Conservation (phyloP, 2,329 filamentous ascomycete genomes). For the Ilyonectria robusta region DNA sequence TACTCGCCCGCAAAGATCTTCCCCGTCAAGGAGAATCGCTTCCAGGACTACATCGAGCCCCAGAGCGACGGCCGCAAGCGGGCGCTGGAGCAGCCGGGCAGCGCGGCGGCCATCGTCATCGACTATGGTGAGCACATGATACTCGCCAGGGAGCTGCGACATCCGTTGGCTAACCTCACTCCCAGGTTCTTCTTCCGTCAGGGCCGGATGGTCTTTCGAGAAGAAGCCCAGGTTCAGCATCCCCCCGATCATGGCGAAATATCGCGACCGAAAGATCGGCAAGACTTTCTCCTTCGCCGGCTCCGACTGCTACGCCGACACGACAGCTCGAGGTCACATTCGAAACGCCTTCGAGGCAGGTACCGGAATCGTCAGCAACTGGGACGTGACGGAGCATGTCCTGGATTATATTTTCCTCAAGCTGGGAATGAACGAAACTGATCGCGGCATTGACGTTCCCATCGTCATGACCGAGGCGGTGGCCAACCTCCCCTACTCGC, state of each 20-base stretch:
- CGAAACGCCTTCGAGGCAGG: slow-evolving; percentile 92
- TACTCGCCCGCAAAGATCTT: slow-evolving; percentile 71
- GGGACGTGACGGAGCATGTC: slow-evolving; percentile 97
- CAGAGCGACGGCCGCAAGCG: slow-evolving; percentile 78
- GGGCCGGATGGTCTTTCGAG: slow-evolving; percentile 97
- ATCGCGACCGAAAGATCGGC: slow-evolving; percentile 92
- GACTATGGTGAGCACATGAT: slow-evolving; percentile 82
- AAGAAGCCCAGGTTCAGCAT: slow-evolving; percentile 82
- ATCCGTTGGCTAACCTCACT: slow-evolving; percentile 37
- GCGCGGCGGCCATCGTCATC: slow-evolving; percentile 90
- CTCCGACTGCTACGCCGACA: slow-evolving; percentile 93
- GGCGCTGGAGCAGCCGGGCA: slow-evolving; percentile 71
- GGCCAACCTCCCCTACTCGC: slow-evolving; percentile 89
- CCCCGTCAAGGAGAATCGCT: slow-evolving; percentile 73
- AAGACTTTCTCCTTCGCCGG: slow-evolving; percentile 95
- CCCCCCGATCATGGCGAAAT: slow-evolving; percentile 93
- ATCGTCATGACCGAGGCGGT: slow-evolving; percentile 97
- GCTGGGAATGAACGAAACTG: slow-evolving; percentile 83
- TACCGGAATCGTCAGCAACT: slow-evolving; percentile 93
- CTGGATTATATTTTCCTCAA: slow-evolving; percentile 97
- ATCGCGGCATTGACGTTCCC: slow-evolving; percentile 84
- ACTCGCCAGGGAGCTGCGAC: slow-evolving; percentile 24
- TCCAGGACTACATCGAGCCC: slow-evolving; percentile 68
- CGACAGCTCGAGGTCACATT: slow-evolving; percentile 90
- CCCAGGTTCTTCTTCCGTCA: slow-evolving; percentile 86